Percentiles rank a stretch among this genome's conserved stretches.
Evolutionary conservation across 2,329 filamentous ascomycete genomes (phyloP).

Genomic region (Fusarium stilboides): DNA sequence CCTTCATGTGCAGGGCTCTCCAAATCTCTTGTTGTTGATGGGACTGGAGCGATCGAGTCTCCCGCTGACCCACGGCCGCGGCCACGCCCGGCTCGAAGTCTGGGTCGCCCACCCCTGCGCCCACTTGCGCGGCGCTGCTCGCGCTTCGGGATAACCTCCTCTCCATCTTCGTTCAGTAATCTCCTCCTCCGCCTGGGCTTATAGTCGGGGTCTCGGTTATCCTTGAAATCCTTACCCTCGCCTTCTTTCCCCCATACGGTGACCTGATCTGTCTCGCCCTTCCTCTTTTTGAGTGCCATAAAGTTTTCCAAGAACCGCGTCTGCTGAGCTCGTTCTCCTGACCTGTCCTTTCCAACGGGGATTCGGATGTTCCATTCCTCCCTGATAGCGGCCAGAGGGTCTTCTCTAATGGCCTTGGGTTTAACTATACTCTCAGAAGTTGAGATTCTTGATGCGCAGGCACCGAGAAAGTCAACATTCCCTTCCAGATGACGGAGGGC

Average conservation of each 20-base stretch:
- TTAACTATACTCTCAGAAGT: slow-evolving; percentile 75
- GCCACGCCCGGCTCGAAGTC: slow-evolving; percentile 37
- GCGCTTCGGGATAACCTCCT: slow-evolving; percentile 44
- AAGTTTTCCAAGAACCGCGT: slow-evolving; percentile 76
- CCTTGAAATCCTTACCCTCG: slow-evolving; percentile 59
- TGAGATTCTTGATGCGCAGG: slow-evolving; percentile 78
- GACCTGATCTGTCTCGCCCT: slow-evolving; percentile 76
- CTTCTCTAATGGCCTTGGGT: slow-evolving; percentile 58
- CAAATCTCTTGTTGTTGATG: slow-evolving; percentile 31
- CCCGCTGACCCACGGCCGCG: slow-evolving; percentile 25
- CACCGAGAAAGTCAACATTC: slow-evolving; percentile 80
- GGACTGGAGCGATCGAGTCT: slow-evolving; percentile 4
- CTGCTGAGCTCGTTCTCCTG: slow-evolving; percentile 64
- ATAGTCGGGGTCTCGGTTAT: slow-evolving; percentile 60
- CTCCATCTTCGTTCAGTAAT: slow-evolving; percentile 48
- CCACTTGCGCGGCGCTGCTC: slow-evolving; percentile 36
- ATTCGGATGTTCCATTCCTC: slow-evolving; percentile 62
- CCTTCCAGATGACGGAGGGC: slow-evolving; percentile 66
- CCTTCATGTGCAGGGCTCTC: slow-evolving; percentile 29
- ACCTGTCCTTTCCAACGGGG: slow-evolving; percentile 62
- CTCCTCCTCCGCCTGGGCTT: slow-evolving; percentile 53
- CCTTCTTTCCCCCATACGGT: slow-evolving; percentile 70
- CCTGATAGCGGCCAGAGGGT: slow-evolving; percentile 58
- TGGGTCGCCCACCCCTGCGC: slow-evolving; percentile 43
- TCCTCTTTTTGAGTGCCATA: slow-evolving; percentile 74